Conservation (phyloP, 2,329 filamentous ascomycete genomes). For the Intubia oerlemansii region DNA sequence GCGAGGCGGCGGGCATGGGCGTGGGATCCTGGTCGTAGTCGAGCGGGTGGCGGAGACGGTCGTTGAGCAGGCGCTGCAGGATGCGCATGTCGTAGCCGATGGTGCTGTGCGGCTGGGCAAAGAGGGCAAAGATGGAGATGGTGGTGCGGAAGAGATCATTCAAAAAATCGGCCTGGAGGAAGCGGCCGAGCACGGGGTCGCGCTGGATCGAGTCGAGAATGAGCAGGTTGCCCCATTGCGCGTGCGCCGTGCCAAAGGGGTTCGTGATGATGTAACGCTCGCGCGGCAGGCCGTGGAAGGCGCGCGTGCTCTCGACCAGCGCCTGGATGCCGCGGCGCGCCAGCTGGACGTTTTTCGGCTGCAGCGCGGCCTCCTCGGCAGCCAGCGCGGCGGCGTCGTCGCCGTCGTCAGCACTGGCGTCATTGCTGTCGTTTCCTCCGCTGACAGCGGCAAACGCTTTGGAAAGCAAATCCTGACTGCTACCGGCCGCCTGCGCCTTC, state of each 20-base stretch:
- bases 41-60: slow-evolving; percentile 1
- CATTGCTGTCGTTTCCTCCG: too few species aligned
- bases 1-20: background rate
- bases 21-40: background rate
- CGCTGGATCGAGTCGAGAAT: slow-evolving; percentile 68
- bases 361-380: slow-evolving; percentile 10
- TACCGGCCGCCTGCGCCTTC: too few species aligned
- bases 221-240: slow-evolving; percentile 95
- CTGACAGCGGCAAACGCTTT: too few species aligned
- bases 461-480: too few species aligned
- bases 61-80: slow-evolving; percentile 28
- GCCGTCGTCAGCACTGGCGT: too few species aligned
- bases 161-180: slow-evolving; percentile 34
- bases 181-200: slow-evolving; percentile 36
- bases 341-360: slow-evolving; percentile 26
- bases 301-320: slow-evolving; percentile 65
- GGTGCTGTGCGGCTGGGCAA: slow-evolving; percentile 53
- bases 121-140: slow-evolving; percentile 51
- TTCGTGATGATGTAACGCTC: slow-evolving; percentile 75
- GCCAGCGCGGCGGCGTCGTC: background rate
- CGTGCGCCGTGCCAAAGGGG: slow-evolving; percentile 84
- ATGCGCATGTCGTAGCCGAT: slow-evolving; percentile 56
- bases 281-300: slow-evolving; percentile 46
- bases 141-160: slow-evolving; percentile 46
- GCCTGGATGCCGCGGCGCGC: slow-evolving; percentile 46